Evolutionary conservation across 352 stramenopile genomes (phyloP), one percentile per base, ranked within the genome.

Genomic region (Globisporangium splendens): DNA sequence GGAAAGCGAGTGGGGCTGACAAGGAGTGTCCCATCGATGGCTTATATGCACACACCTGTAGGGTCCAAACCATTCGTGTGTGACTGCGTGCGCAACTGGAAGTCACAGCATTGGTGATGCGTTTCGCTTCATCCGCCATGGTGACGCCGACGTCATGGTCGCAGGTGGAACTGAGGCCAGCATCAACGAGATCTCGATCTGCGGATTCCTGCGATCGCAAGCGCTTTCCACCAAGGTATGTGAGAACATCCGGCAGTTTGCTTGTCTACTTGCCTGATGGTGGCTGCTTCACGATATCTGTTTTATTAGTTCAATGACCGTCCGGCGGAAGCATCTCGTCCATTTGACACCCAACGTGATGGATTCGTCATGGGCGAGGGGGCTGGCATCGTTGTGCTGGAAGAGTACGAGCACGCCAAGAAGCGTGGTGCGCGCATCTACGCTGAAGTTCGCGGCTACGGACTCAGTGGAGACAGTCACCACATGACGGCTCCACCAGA

Each of bases 311-410:
- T 97, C 63, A 99, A 99, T 56, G 96, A 98, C 54, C 77, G 75
- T 12, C 89, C 94, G 5, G 59, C 79, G 20, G 62, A 89, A 65
- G 93, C 92, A 39, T 98, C 95, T 8, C 76, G 97, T 15, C 97
- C 97, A 14, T 99, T 99, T 70, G 97, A 99, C 72, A 68, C 73
- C 2, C 58, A 92, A 11, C 83, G 97, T 41, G 84, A 98, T 68
- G 97, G 97, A 33, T 99, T 99, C 69, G 95, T 99, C 15, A 97
- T 99, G 79, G 95, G 93, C 50, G 81, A 93, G 76, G 80, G 83
- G 12, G 77, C 80, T 35, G 78, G 80, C 13, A 69, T 94, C 12
- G 67, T 91, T 46, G 73, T 93, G 15, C 63, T 89, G 0, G 79
- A 90, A 70, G 85, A 94, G 39, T 93, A 91, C 56, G 91, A 99